phyloP scores from a whole-genome alignment of 257 asterid species.

The Lavandula angustifolia region DNA sequence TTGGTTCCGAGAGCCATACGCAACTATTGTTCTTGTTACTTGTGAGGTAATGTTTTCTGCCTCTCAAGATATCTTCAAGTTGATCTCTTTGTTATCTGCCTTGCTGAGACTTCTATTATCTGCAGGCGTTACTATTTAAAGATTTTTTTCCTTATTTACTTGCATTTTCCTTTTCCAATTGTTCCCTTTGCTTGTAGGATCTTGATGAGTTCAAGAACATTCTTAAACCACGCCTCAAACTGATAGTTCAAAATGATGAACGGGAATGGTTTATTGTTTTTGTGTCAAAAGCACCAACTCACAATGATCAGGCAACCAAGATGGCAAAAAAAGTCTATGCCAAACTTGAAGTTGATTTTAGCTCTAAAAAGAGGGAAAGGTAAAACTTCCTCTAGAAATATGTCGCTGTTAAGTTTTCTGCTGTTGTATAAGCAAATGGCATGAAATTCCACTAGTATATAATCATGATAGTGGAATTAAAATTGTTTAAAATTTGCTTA shows the following conservation, averaged over 20 bases:
- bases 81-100: conserved; percentile 14
- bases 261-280: conserved; percentile 96
- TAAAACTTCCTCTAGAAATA: conserved; percentile 33
- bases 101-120: conserved; percentile 23
- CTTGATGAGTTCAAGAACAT: conserved; percentile 97
- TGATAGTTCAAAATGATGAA: conserved; percentile 95
- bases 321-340: conserved; percentile 95
- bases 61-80: conserved; percentile 16
- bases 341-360: conserved; percentile 93
- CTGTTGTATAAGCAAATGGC: neutral
- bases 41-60: conserved; percentile 68
- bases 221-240: conserved; percentile 96
- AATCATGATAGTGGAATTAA: conserved; percentile 15
- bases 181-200: conserved; percentile 55
- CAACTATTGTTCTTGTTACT: conserved; percentile 81
- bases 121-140: conserved; percentile 14
- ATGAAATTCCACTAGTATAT: neutral
- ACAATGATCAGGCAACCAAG: conserved; percentile 95
- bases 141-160: conserved; percentile 10
- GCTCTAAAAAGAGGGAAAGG: conserved; percentile 98
- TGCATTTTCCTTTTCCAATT: conserved; percentile 17
- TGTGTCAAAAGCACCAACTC: conserved; percentile 92
- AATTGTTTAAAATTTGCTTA: conserved; percentile 10
- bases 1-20: conserved; percentile 98
- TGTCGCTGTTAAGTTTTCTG: conserved; percentile 13